Evolutionary conservation across 345 rosid species (phyloP).

Genomic region (Salix caprea): DNA sequence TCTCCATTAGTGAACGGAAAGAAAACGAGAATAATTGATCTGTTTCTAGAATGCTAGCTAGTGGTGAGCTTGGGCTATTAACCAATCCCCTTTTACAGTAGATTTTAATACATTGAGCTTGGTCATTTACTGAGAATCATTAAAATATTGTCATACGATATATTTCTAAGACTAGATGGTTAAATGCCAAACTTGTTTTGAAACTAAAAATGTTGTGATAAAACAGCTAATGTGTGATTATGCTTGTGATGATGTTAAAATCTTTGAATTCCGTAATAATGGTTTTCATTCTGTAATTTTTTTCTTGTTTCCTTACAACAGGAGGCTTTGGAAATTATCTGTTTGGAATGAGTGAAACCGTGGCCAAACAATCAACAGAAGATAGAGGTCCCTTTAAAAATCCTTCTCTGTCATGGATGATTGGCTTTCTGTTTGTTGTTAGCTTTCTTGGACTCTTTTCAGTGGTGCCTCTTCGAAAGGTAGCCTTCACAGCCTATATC

Average conservation of each 20-base stretch:
- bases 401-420: constrained; percentile 31
- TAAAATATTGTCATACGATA: background rate
- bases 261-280: background rate
- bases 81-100: no score
- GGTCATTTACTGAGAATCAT: background rate
- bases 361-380: constrained; percentile 21
- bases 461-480: constrained; percentile 33
- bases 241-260: background rate
- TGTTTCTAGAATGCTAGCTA: no score
- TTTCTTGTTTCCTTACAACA: background rate
- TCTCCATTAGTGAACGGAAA: no score
- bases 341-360: constrained; percentile 27
- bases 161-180: background rate
- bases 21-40: no score
- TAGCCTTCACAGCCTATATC: background rate
- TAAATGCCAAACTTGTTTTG: background rate
- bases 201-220: background rate
- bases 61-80: no score
- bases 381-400: constrained; percentile 12
- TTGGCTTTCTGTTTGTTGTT: constrained; percentile 28
- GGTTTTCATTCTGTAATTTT: background rate
- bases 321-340: constrained; percentile 37
- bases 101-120: no score
- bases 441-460: constrained; percentile 37
- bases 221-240: background rate